These are phyloP conservation scores for Glycine tomentella DNA, from an alignment of 306 rosid species.

Conservation along the genomic window DNA sequence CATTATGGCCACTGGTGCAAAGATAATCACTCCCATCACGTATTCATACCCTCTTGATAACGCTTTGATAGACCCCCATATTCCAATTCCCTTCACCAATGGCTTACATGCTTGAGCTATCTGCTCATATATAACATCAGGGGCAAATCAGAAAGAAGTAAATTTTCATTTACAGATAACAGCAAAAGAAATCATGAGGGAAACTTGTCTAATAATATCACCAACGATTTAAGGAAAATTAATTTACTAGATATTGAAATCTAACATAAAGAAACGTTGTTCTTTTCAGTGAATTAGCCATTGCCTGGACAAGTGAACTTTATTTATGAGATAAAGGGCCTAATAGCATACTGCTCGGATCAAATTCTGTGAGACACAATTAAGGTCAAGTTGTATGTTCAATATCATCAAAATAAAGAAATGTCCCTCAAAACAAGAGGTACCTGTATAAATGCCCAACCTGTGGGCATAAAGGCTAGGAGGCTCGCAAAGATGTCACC, in stretches of 20 bases:
- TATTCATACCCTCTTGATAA: slow-evolving; percentile 88
- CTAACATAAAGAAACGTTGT: too few species aligned
- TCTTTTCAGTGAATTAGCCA: too few species aligned
- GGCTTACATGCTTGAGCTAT: slow-evolving; percentile 85
- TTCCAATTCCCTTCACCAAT: slow-evolving; percentile 69
- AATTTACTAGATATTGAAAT: too few species aligned
- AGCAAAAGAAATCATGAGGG: slow-evolving; percentile 26
- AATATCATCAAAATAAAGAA: too few species aligned
- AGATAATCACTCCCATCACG: slow-evolving; percentile 78
- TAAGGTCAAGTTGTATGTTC: not conserved
- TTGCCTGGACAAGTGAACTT: too few species aligned
- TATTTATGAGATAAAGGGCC: too few species aligned
- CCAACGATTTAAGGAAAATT: too few species aligned
- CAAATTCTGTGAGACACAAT: too few species aligned
- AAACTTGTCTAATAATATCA: too few species aligned
- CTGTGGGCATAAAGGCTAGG: slow-evolving; percentile 91
- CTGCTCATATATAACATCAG: slow-evolving; percentile 57
- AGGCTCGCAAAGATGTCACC: slow-evolving; percentile 82
- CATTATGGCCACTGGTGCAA: slow-evolving; percentile 77
- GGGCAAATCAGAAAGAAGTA: slow-evolving; percentile 31
- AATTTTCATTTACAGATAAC: not conserved
- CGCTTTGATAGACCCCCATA: slow-evolving; percentile 97
- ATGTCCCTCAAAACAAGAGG: slow-evolving; percentile 2
- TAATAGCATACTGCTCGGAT: too few species aligned
- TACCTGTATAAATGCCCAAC: slow-evolving; percentile 96